Base-by-base conservation (phyloP, 164 flowering plant species). In the Cinnamomum micranthum region DNA sequence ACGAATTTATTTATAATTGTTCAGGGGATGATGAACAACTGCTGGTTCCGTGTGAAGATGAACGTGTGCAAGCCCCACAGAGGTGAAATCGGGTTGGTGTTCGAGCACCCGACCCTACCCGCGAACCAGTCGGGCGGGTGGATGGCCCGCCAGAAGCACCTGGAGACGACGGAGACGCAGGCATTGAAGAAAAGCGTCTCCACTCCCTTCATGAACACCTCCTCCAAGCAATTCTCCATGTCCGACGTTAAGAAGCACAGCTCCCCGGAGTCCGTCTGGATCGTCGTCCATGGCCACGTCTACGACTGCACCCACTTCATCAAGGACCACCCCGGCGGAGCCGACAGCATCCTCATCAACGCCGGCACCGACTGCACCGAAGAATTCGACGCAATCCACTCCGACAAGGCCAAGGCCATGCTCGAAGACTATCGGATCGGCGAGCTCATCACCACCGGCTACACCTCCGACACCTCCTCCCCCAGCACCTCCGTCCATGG, bases 21-120 rank as follows among this genome's bases (percentile, higher is more conserved):
- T 58, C 87, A 94, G 98, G 98, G 98, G 2, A 95, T 95, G 98
- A 95, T 95, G 98, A 95, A 95, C 86, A 94, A 94, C 73, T 92
- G 97, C 78, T 94, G 98, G 98, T 94, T 92, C 84, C 82, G 90
- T 27, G 95, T 94, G 58, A 94, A 87, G 73, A 86, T 85, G 28
- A 90, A 87, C 70, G 83, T 91, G 79, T 91, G 94, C 87, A 91
- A 84, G 80, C 90, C 88, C 1, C 86, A 85, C 85, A 86, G 79
- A 71, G 97, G 97, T 4, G 98, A 94, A 79, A 86, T 94, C 35
- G 97, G 97, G 12, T 86, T 92, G 73, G 86, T 89, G 17, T 94
- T 94, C 84, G 94, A 92, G 84, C 97, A 94, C 85, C 98, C 98
- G 50, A 91, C 94, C 2, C 84, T 77, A 24, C 92, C 97, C 0